Percentiles rank a stretch among this genome's conserved stretches.
Evolutionary conservation across 768 basidiomycete genomes (phyloP).

Genomic region (Chalciporus pseudorubinellus): DNA sequence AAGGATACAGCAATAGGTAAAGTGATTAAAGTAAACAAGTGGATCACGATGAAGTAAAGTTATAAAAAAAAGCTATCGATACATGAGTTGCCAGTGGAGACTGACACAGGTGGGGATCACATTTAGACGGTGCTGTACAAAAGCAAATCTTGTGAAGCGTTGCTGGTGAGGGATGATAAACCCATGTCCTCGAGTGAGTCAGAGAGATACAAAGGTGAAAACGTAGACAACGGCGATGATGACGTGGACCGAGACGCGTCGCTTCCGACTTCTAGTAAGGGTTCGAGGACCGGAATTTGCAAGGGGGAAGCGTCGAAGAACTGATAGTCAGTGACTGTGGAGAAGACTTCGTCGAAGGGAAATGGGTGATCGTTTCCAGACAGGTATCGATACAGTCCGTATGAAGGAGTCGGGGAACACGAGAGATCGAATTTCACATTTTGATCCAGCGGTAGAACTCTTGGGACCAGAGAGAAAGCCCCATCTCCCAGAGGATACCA

Average conservation of each 20-base stretch:
- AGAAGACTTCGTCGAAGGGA: slow-evolving; percentile 5
- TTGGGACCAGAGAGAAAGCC: background rate
- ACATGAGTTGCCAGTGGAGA: background rate
- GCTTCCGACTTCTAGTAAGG: slow-evolving; percentile 16
- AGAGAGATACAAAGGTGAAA: slow-evolving; percentile 15
- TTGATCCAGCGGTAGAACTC: slow-evolving; percentile 5
- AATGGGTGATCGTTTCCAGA: slow-evolving; percentile 1
- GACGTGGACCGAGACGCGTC: slow-evolving; percentile 17
- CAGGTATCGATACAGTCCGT: slow-evolving; percentile 2
- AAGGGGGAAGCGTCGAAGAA: slow-evolving; percentile 7
- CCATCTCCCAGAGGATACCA: slow-evolving; percentile 1
- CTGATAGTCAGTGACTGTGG: slow-evolving; percentile 6
- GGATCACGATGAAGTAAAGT: background rate
- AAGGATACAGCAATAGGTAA: background rate
- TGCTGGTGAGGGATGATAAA: slow-evolving; percentile 5
- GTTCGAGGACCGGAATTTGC: slow-evolving; percentile 8
- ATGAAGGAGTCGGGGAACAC: background rate
- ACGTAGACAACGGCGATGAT: slow-evolving; percentile 26
- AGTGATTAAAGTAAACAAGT: background rate
- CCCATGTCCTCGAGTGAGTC: slow-evolving; percentile 8
- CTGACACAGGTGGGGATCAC: slow-evolving; percentile 14
- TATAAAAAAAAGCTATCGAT: background rate
- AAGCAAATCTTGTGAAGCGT: slow-evolving; percentile 11
- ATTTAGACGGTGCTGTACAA: slow-evolving; percentile 11
- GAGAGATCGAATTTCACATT: background rate